Base-by-base conservation (phyloP, 768 basidiomycete species). In the Pleurotus ostreatus region DNA sequence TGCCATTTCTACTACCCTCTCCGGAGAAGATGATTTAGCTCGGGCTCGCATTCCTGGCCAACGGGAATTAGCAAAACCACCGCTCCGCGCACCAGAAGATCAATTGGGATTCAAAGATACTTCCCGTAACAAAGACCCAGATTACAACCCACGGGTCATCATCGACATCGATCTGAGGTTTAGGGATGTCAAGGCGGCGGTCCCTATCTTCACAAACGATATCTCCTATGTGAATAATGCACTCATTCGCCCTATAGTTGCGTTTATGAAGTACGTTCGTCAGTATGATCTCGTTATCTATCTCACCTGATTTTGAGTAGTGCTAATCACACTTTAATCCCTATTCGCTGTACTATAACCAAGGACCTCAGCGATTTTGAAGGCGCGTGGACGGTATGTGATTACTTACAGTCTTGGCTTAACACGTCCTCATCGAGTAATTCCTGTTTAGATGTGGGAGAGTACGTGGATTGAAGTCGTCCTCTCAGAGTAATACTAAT, bases 111-210 rank as follows among this genome's bases (percentile, higher is more conserved):
- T 73, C 38, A 15, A 15, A 23, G 16, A 26, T 46, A n/a, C 47
- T 8, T 18, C 55, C 4, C 22, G 20, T 7, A 63, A 68, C 18
- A 65, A 60, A 13, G 65, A 69, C 46, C 59, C 49, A 15, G 66
- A 64, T 56, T 63, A 64, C 59, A 70, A 72, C 55, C 73, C 77
- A 5, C 80, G 78, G 59, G 79, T 90, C 5, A 75, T 91, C 8
- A 82, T 99, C 55, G 96, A 98, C 66, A 90, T 99, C 60, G 97
- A 98, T 72, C 66, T 99, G 61, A 75, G 97, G 57, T 98, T 99
- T 71, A 80, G 94, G 48, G 97, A 99, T 71, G 66, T 99, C 66
- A 98, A 98, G 71, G 95, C 97, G 40, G 89, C 85, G 20, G 92
- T 99, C 11, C 97, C 97, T 1, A 80, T 96, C 49, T 98, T 95